These are phyloP conservation scores for Westerdykella sp. DNA, from an alignment of 2,329 filamentous ascomycete genomes.

Conservation along the genomic window DNA sequence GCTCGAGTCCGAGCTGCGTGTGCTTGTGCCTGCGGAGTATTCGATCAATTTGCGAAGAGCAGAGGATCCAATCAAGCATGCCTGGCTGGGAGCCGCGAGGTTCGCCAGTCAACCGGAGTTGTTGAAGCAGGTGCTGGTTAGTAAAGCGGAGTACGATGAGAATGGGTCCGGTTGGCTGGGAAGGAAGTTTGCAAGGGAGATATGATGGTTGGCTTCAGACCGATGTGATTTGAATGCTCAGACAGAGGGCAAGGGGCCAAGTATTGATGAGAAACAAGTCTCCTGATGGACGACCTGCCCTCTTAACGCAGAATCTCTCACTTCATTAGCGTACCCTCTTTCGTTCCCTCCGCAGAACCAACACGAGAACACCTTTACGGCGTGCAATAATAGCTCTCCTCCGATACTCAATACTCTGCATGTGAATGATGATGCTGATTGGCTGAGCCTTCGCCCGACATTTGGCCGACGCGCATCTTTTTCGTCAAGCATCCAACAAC, in stretches of 20 bases:
- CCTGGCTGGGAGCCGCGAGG: constrained; percentile 78
- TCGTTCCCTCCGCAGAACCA: too few relatives aligned
- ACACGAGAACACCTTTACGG: too few relatives aligned
- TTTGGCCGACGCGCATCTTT: constrained; percentile 7
- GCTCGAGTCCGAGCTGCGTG: constrained; percentile 65
- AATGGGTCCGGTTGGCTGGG: constrained; percentile 67
- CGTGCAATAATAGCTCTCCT: too few relatives aligned
- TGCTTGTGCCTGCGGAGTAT: constrained; percentile 37
- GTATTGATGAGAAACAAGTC: too few relatives aligned
- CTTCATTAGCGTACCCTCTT: too few relatives aligned
- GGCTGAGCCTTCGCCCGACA: constrained; percentile 7
- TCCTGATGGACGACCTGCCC: too few relatives aligned
- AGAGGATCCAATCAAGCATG: constrained; percentile 74
- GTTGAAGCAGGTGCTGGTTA: constrained; percentile 65
- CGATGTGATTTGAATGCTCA: background rate
- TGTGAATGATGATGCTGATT: constrained; percentile 2
- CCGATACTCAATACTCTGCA: too few relatives aligned
- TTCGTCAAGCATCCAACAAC: constrained; percentile 1
- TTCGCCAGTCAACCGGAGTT: constrained; percentile 63
- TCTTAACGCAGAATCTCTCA: too few relatives aligned
- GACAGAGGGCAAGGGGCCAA: background rate
- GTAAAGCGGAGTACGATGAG: constrained; percentile 85
- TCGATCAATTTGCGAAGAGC: constrained; percentile 39
- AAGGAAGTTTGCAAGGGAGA: constrained; percentile 56
- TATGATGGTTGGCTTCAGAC: background rate